Percentiles rank a stretch among this genome's conserved stretches.
phyloP scores from a whole-genome alignment of 495 filamentous ascomycete genomes.

The Aspergillus baeticus region DNA sequence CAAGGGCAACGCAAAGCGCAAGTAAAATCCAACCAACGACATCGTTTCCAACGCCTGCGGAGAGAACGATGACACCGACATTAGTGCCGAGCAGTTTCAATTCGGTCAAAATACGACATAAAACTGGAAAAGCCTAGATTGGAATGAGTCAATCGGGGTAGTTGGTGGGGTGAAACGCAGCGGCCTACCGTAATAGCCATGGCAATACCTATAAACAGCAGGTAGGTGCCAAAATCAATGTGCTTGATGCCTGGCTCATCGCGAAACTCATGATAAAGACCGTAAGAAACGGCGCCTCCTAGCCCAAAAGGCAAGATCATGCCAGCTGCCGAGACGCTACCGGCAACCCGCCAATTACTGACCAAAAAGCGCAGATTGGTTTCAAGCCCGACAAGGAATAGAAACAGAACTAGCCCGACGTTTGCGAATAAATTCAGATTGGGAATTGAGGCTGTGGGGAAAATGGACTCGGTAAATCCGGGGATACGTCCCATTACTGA shows the following conservation, averaged over 20 bases:
- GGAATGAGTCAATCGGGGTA: neutral
- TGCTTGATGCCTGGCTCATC: conserved; percentile 58
- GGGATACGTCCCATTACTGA: conserved; percentile 83
- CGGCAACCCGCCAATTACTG: conserved; percentile 82
- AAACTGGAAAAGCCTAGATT: conserved; percentile 81
- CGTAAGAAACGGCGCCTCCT: conserved; percentile 78
- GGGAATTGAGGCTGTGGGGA: conserved; percentile 71
- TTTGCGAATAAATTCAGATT: conserved; percentile 82
- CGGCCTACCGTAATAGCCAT: conserved; percentile 78
- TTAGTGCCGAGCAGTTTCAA: conserved; percentile 81
- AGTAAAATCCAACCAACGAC: conserved; percentile 94
- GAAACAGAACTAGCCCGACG: conserved; percentile 82
- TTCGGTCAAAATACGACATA: conserved; percentile 92
- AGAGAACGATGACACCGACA: conserved; percentile 88
- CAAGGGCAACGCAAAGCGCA: conserved; percentile 89
- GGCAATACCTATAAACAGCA: conserved; percentile 92
- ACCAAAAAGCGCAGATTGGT: conserved; percentile 84
- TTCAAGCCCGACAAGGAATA: conserved; percentile 91
- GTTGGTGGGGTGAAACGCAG: neutral
- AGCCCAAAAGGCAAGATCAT: conserved; percentile 77
- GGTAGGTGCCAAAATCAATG: conserved; percentile 78
- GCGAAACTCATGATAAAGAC: conserved; percentile 78
- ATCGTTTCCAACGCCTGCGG: conserved; percentile 94
- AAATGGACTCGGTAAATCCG: conserved; percentile 74
- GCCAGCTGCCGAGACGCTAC: conserved; percentile 78